Base-by-base conservation (phyloP, 148 eudicot genomes). In the Nepenthes gracilis region DNA sequence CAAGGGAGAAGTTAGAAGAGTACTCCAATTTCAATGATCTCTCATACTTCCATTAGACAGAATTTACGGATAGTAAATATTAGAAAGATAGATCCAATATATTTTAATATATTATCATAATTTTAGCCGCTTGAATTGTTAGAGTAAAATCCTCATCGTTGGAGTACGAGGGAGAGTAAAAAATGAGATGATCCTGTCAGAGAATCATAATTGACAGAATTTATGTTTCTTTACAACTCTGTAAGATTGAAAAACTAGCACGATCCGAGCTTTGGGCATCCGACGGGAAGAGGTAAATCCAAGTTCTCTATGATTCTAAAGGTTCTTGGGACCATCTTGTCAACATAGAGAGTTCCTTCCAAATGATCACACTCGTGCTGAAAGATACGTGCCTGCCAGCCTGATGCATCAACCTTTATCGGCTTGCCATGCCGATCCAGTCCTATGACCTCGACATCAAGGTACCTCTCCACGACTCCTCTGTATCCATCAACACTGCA, bases 331-430 rank as follows among this genome's bases (percentile, higher is more conserved):
- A 73, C 71, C 96, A 93, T 93, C 77, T 76, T 84, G 77, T 93
- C 99, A 9, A 89, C 92, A 54, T 93, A 93, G 40, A 93, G 78
- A 33, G 89, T 88, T 67, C 99, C 96, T 1, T 86, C 87, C 64
- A 93, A 66, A 74, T 93, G 99, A 71, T 93, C 99, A 60, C 95
- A 93, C 58, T 93, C 95, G 37, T 93, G 99, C 70, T 93, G 99
- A 40, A 93, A 88, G 53, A 93, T 93, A 8, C 99, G 85, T 2
- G 99, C 99, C 67, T 93, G 95, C 99, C 99, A 93, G 15, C 99
- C 96, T 49, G 83, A 77, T 59, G 99, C 96, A 54, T 86, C 57
- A 14, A 93, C 78, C 75, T 81, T 89, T 23, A 84, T 63, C 5
- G 95, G 85, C 62, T 84, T 74, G 13, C 99, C 99, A 47, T 71